Evolutionary conservation across 495 filamentous ascomycete species (phyloP), one percentile per base, ranked within the genome.

Genomic region (Diplogelasinospora grovesii): DNA sequence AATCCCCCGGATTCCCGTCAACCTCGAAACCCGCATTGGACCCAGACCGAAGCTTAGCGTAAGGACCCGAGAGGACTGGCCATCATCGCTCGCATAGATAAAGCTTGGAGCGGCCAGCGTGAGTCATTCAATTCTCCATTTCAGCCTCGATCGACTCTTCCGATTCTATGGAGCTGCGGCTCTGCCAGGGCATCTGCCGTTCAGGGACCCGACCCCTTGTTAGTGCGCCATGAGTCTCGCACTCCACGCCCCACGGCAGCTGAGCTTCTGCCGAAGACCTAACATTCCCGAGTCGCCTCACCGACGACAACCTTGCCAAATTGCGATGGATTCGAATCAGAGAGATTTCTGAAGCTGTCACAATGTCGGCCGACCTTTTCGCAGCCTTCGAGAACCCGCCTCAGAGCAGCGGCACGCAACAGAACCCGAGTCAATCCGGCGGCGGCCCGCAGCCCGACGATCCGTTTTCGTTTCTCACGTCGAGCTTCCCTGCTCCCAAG

Each of bases 321-420:
- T n/a, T n/a, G n/a, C n/a, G n/a, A n/a, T n/a, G n/a, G n/a, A n/a
- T n/a, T n/a, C n/a, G n/a, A n/a, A n/a, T n/a, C n/a, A n/a, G n/a
- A n/a, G n/a, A n/a, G n/a, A n/a, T n/a, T n/a, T n/a, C n/a, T n/a
- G n/a, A n/a, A n/a, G 11, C 9, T 23, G 9, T 16, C 53, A 53
- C 23, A 16, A 89, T 89, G 84, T 89, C 84, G 29, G 76, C 81
- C 36, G 84, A 87, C 49, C 71, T 89, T 24, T 77, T 84, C 25
- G 81, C 82, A 35, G 80, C 78, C 35, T 89, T 89, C 49, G 81
- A 78, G 45, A 65, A 61, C 43, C 39, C 56, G 39, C 34, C 64
- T 14, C 36, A 52, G 21, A 48, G 42, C 21, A 30, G 56, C n/a
- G 34, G 45, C 15, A 41, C 53, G 15, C 52, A 60, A 42, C 49